phyloP scores from a whole-genome alignment of 2,329 filamentous ascomycete species.

The Hymenoscyphus infarciens region DNA sequence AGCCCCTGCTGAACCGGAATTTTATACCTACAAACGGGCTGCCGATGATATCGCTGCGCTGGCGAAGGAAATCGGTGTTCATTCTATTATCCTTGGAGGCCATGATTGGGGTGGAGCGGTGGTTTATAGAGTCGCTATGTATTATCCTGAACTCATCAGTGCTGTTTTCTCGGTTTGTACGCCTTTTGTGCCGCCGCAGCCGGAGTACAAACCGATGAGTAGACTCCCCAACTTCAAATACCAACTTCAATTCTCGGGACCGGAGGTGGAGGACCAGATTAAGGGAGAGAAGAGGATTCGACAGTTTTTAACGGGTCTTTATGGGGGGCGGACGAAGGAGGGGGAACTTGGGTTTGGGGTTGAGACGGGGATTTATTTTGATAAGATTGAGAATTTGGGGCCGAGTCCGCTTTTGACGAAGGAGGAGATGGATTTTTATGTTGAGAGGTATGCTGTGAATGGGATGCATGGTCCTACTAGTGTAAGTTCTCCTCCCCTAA shows the following conservation, averaged over 20 bases:
- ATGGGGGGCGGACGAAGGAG: slow-evolving; percentile 58
- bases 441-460: slow-evolving; percentile 63
- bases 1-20: slow-evolving; percentile 56
- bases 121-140: slow-evolving; percentile 70
- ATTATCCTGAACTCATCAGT: slow-evolving; percentile 67
- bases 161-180: slow-evolving; percentile 80
- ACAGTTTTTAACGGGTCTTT: slow-evolving; percentile 68
- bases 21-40: slow-evolving; percentile 70
- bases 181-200: slow-evolving; percentile 59
- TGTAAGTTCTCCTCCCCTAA: slow-evolving; percentile 17
- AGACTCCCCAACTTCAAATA: slow-evolving; percentile 71
- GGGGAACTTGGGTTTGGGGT: slow-evolving; percentile 57
- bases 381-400: slow-evolving; percentile 55
- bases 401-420: slow-evolving; percentile 57
- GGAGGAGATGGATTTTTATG: slow-evolving; percentile 76
- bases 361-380: slow-evolving; percentile 59
- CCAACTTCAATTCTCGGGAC: slow-evolving; percentile 74
- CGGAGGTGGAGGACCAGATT: slow-evolving; percentile 58
- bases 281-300: slow-evolving; percentile 59
- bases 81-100: slow-evolving; percentile 74
- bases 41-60: slow-evolving; percentile 73
- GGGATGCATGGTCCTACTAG: slow-evolving; percentile 78
- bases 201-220: slow-evolving; percentile 50
- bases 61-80: slow-evolving; percentile 46
- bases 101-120: slow-evolving; percentile 85